A percentile compares a stretch with the other conserved stretches of the same genome.
Evolutionary conservation across 345 rosid genomes (phyloP).

Genomic region (Gossypium arboreum): DNA sequence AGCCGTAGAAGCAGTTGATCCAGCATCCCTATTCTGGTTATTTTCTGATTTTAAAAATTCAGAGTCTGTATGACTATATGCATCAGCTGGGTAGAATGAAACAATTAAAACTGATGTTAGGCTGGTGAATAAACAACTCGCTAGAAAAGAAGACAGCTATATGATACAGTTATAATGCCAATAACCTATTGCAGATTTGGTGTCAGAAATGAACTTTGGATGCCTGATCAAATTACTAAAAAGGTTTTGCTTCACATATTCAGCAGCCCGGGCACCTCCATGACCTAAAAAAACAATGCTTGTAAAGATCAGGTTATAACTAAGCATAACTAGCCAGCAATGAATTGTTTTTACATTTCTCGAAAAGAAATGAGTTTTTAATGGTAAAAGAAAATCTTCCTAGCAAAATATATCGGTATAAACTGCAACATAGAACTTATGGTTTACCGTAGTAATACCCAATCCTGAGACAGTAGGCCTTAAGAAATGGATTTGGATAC

Average conservation of each 20-base stretch:
- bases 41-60: slow-evolving; percentile 91
- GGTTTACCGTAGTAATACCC: slow-evolving; percentile 16
- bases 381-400: background rate
- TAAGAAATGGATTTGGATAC: slow-evolving; percentile 24
- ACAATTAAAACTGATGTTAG: slow-evolving; percentile 17
- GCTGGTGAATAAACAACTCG: slow-evolving; percentile 11
- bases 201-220: slow-evolving; percentile 94
- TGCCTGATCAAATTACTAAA: slow-evolving; percentile 89
- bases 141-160: background rate
- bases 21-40: slow-evolving; percentile 94
- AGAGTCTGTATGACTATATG: slow-evolving; percentile 84
- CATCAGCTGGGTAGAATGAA: slow-evolving; percentile 62
- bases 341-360: background rate
- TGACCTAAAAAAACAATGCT: slow-evolving; percentile 54
- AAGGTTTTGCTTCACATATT: slow-evolving; percentile 89
- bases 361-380: slow-evolving; percentile 5
- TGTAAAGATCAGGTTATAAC: background rate
- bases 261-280: slow-evolving; percentile 99
- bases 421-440: slow-evolving; percentile 11
- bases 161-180: slow-evolving; percentile 6
- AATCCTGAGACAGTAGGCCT: slow-evolving; percentile 15
- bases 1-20: slow-evolving; percentile 98
- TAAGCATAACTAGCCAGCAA: background rate
- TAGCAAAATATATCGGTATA: slow-evolving; percentile 3
- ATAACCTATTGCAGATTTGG: slow-evolving; percentile 85